Evolutionary conservation across 257 asterid genomes (phyloP).

Genomic region (Nicotiana obtusifolia): DNA sequence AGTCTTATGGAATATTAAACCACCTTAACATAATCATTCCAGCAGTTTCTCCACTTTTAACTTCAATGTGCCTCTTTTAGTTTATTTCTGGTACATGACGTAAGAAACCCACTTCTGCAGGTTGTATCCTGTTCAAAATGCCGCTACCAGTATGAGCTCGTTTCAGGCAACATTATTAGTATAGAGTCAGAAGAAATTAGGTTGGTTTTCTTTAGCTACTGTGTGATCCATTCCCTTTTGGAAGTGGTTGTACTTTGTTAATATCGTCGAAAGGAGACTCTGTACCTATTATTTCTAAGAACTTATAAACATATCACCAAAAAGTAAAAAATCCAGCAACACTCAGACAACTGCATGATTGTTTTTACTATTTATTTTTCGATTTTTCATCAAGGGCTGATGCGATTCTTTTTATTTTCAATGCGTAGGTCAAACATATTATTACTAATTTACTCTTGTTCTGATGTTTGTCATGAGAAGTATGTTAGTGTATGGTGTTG

Average conservation of each 20-base stretch:
- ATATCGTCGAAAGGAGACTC: neutral
- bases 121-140: constrained; percentile 87
- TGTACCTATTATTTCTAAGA: neutral
- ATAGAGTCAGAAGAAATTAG: constrained; percentile 92
- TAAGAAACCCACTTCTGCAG: constrained; percentile 33
- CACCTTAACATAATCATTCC: neutral
- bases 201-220: constrained; percentile 29
- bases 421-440: neutral
- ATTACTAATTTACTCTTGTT: neutral
- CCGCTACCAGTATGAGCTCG: constrained; percentile 83
- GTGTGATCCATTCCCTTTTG: constrained; percentile 1
- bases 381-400: neutral
- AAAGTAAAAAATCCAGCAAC: neutral
- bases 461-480: neutral
- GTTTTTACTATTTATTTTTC: neutral
- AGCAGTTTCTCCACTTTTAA: neutral
- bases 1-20: neutral
- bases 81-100: neutral
- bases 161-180: constrained; percentile 68
- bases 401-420: neutral
- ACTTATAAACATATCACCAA: neutral
- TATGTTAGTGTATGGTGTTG: constrained; percentile 39
- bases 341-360: neutral
- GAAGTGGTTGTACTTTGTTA: constrained; percentile 3
- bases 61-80: neutral